Evolutionary conservation across 495 filamentous ascomycete species (phyloP).

Genomic region (Thermochaetoides thermophila): DNA sequence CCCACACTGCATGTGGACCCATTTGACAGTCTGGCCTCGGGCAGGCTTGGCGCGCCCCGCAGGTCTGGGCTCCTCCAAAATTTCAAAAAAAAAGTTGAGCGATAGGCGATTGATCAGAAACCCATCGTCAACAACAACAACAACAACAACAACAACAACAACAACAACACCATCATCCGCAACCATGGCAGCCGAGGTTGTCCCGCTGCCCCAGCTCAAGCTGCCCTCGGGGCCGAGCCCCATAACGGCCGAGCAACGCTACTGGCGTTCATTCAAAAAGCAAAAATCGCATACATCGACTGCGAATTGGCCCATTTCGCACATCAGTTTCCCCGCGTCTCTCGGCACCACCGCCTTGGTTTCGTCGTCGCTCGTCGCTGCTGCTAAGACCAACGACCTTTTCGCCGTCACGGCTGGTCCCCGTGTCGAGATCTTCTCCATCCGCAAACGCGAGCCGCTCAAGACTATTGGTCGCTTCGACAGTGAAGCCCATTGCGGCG

Average conservation of each 20-base stretch:
- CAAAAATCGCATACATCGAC: constrained; percentile 74
- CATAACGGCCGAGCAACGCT: constrained; percentile 77
- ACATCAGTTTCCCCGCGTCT: constrained; percentile 65
- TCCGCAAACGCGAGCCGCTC: constrained; percentile 71
- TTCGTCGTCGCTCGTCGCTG: constrained; percentile 29
- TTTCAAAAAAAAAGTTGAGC: too few species aligned
- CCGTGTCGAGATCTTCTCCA: constrained; percentile 82
- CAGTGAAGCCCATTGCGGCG: constrained; percentile 71
- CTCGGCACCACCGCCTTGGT: constrained; percentile 19
- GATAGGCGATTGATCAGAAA: too few species aligned
- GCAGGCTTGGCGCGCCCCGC: too few species aligned
- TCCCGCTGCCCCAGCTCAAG: constrained; percentile 68
- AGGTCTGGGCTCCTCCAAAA: too few species aligned
- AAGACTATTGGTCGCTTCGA: constrained; percentile 89
- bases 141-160: neutral
- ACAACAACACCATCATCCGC: constrained; percentile 1
- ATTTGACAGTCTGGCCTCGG: too few species aligned
- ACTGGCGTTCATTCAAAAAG: constrained; percentile 85
- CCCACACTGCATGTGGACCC: too few species aligned
- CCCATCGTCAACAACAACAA: too few species aligned
- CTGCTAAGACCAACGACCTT: constrained; percentile 44
- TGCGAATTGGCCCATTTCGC: constrained; percentile 68
- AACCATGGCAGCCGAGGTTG: constrained; percentile 77
- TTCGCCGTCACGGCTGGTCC: constrained; percentile 89
- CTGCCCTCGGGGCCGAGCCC: constrained; percentile 58